Percentiles rank a stretch among this genome's conserved stretches.
Conservation (phyloP, 2,329 filamentous ascomycete species). For the Aspergillus unguis region DNA sequence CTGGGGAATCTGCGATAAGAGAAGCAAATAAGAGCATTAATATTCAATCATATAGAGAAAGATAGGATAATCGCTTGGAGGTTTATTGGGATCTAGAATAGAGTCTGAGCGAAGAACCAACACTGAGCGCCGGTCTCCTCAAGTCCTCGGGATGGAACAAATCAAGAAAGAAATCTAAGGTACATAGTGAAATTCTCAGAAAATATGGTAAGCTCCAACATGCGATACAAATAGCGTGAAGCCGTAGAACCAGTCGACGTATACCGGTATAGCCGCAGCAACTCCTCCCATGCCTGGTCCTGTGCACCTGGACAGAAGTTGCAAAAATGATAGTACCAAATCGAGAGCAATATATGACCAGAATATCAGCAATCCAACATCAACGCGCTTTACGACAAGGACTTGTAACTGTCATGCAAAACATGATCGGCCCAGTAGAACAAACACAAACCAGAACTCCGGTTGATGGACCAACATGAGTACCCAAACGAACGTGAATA, state of each 20-base stretch:
- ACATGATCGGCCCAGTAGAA: neutral
- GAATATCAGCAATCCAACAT: conserved; percentile 6
- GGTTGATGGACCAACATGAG: conserved; percentile 5
- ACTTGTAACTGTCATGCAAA: conserved; percentile 15
- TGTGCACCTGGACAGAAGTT: conserved; percentile 18
- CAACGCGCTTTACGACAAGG: conserved; percentile 15
- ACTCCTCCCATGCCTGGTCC: conserved; percentile 22
- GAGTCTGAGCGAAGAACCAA: neutral
- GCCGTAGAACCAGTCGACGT: conserved; percentile 13
- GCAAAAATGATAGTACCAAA: conserved; percentile 14
- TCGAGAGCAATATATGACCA: conserved; percentile 6
- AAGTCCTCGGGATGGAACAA: neutral
- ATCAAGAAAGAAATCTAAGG: conserved; percentile 15
- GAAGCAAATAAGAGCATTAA: too few relatives aligned
- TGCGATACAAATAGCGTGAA: conserved; percentile 16
- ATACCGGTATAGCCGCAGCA: conserved; percentile 21
- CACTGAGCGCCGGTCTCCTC: neutral
- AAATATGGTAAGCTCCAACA: conserved; percentile 13
- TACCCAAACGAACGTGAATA: conserved; percentile 12
- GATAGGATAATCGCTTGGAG: neutral
- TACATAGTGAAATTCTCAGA: conserved; percentile 13
- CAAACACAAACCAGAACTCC: conserved; percentile 15
- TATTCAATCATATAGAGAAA: neutral
- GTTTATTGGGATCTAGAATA: conserved; percentile 2
- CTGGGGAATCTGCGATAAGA: neutral